Base-by-base conservation (phyloP, 2,329 filamentous ascomycete genomes). In the Tothia fuscella region DNA sequence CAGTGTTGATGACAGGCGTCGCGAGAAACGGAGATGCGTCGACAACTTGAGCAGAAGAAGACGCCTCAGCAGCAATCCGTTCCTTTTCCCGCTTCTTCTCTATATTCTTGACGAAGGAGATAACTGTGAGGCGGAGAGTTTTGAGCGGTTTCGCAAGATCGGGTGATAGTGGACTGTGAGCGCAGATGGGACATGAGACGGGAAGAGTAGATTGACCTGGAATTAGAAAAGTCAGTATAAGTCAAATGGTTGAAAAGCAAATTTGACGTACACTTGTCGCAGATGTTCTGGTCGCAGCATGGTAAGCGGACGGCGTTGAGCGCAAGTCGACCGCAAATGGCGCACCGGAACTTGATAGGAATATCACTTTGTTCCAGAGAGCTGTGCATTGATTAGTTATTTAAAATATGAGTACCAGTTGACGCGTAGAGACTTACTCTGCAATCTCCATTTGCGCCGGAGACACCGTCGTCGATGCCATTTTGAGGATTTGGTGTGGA, bases 261-360 rank as follows among this genome's bases (percentile, higher is more conserved):
- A 31, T 36, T 20, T 10, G 21, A 62, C 80, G 56, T 67, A 95
- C 91, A 98, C 49, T 70, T 73, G 56, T 89, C 82, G 68, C 91
- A 96, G 45, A 96, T 93, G 30, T 83, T 80, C 57, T 93, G 89
- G 56, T 95, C 91, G 61, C 91, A 98, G 64, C 91, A 98, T 2
- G 88, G 85, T 21, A 95, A 70, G 48, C 88, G 83, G 59, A 86
- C 93, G 6, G 89, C 85, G 58, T 95, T 93, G 49, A 93, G 69
- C 22, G 87, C 88, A 45, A 96, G 71, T 60, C 84, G 87, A 65
- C 82, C 91, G 65, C 91, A 98, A 52, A 86, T 84, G 40, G 86
- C 86, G 68, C 91, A 98, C 63, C 88, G 82, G 49, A 98, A 74
- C 70, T 94, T 95, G 55, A 88, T 86, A n/a, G 91, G 91, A 44